Evolutionary conservation across 208 protist genomes (phyloP).

Genomic region (Crithidia mellificae): DNA sequence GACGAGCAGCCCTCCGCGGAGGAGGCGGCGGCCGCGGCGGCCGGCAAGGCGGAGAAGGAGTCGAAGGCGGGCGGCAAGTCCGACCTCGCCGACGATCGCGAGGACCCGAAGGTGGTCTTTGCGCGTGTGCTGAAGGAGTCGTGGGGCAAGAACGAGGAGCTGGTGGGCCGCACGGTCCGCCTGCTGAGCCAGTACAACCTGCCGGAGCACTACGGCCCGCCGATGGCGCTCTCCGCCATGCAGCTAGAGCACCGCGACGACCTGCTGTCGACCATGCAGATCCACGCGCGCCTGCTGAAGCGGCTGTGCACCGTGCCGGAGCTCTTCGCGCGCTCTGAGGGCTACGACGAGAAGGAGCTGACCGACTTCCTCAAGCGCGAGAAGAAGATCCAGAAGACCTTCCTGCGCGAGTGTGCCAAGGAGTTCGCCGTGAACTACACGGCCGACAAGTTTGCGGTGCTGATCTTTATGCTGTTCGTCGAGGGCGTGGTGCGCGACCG

Average conservation of each 20-base stretch:
- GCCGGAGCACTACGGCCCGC: conserved; percentile 52
- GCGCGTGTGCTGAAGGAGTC: conserved; percentile 51
- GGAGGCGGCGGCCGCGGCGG: conserved; percentile 15
- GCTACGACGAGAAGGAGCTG: conserved; percentile 61
- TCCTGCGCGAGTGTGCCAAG: conserved; percentile 60
- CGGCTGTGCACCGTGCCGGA: conserved; percentile 65
- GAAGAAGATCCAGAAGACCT: conserved; percentile 55
- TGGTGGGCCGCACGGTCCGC: conserved; percentile 53
- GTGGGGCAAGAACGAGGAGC: conserved; percentile 36
- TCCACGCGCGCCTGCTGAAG: conserved; percentile 56
- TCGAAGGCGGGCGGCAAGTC: conserved; percentile 31
- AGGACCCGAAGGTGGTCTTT: conserved; percentile 44
- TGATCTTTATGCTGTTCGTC: conserved; percentile 79
- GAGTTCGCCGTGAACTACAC: conserved; percentile 44
- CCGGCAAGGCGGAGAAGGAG: conserved; percentile 17
- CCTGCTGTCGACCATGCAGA: conserved; percentile 56
- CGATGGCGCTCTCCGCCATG: conserved; percentile 57
- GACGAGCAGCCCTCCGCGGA: conserved; percentile 30
- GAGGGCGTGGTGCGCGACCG: conserved; percentile 64
- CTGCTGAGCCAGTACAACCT: conserved; percentile 79
- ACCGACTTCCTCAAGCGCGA: conserved; percentile 67
- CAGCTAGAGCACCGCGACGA: conserved; percentile 39
- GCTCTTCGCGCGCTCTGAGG: conserved; percentile 39
- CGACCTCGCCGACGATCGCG: conserved; percentile 41
- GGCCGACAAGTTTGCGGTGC: conserved; percentile 56